Base-by-base conservation (phyloP, 495 filamentous ascomycete species). In the Penicillium maclennaniae region DNA sequence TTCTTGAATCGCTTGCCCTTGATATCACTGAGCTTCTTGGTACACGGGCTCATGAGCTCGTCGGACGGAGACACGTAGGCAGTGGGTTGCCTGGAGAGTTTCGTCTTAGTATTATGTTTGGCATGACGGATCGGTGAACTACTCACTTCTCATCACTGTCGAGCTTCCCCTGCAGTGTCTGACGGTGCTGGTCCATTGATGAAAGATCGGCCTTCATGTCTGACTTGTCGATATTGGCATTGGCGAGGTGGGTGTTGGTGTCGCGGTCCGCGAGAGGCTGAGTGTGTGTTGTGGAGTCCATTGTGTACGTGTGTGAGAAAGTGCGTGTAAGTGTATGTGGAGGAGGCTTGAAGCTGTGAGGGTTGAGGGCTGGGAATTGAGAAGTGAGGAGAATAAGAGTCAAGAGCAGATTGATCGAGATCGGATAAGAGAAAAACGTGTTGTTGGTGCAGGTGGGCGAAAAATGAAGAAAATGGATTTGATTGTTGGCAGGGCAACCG, bases 21-120 rank as follows among this genome's bases (percentile, higher is more conserved):
- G 66, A 92, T 83, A 43, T 87, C 85, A 47, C 77, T 86, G 61
- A 97, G 71, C 72, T 97, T 97, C 72, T 88, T 86, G n/a, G 89
- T 91, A 70, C 89, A 92, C 15, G 92, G 92, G 54, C 87, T 91
- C 87, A 95, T 87, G 71, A 97, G 89, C 66, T 83, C 87, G 64
- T 97, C 92, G 10, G 89, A 93, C 0, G 92, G 92, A n/a, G 88
- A 93, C 65, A 96, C 75, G 72, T 95, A 97, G 52, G 80, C 72
- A 61, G 83, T 80, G 49, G 83, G 75, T 44, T 69, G 60, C 20
- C 75, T 77, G 40, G 15, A 8, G 2, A 7, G 8, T 27, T 60
- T 34, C 49, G 26, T 38, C 7, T 34, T 2, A 26, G 45, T 38
- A 16, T 20, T 0, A 0, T 15, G 6, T 16, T 20, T 34, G 12